Conservation (phyloP, 1,284 basidiomycete species). For the Vanrija sp. region DNA sequence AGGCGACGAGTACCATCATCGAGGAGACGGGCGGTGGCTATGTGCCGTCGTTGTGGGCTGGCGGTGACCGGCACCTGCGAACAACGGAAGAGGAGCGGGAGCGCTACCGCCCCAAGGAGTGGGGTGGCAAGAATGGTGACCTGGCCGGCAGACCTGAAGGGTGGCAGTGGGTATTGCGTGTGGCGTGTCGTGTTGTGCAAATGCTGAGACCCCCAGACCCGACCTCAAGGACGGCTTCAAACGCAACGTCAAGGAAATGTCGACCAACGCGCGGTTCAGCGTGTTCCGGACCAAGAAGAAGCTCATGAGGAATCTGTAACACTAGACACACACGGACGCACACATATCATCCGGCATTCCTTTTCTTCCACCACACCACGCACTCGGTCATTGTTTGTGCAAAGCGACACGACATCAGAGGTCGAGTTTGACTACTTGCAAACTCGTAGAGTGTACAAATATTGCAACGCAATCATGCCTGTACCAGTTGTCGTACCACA, state of each 20-base stretch:
- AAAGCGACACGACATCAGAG: no score
- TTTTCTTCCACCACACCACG: background rate
- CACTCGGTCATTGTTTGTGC: background rate
- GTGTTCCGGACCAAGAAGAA: constrained; percentile 49
- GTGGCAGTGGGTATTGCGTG: constrained; percentile 42
- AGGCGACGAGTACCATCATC: constrained; percentile 28
- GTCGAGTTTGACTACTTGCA: no score
- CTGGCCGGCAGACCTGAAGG: constrained; percentile 37
- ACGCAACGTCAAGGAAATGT: constrained; percentile 44
- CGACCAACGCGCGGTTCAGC: constrained; percentile 42
- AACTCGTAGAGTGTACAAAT: no score
- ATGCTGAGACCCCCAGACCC: constrained; percentile 24
- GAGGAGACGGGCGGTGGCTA: constrained; percentile 43
- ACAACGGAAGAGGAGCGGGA: constrained; percentile 43
- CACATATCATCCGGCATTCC: no score
- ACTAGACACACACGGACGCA: background rate
- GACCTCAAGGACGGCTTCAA: constrained; percentile 43
- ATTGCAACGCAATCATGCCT: no score
- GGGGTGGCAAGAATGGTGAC: constrained; percentile 41
- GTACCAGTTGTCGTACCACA: no score
- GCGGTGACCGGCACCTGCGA: constrained; percentile 40
- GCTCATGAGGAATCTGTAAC: constrained; percentile 20
- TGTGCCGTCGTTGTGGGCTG: constrained; percentile 45
- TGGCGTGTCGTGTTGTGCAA: background rate
- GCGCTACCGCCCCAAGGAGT: constrained; percentile 46